Conservation (phyloP, 139 green algal species). For the Chlamydomonas schloesseri region DNA sequence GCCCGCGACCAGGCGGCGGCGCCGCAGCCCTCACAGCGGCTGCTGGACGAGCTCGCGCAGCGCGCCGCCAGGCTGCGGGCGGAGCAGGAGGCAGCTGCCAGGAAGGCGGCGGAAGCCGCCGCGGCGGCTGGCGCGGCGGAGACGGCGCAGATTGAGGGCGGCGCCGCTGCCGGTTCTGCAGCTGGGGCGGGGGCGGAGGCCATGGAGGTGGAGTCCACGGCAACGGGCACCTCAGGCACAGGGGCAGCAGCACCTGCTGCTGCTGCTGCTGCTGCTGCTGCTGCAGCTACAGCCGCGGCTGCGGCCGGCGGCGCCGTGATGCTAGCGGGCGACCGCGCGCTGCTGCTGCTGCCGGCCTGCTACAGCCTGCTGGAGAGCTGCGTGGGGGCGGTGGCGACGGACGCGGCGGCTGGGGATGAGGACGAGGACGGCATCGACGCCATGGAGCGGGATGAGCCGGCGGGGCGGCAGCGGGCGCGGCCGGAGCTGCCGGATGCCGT, state of each 20-base stretch:
- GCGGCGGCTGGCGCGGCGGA: neutral
- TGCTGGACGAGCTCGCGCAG: conserved; percentile 11
- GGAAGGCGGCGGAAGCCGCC: neutral
- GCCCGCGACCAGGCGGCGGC: neutral
- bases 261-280: neutral
- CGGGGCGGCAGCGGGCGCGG: neutral
- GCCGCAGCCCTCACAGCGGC: conserved; percentile 16
- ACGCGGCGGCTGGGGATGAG: conserved; percentile 44
- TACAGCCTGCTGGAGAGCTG: conserved; percentile 64
- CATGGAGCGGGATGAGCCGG: neutral
- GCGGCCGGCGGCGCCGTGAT: neutral
- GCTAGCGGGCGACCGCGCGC: conserved; percentile 53
- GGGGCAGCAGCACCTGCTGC: neutral
- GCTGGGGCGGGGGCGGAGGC: neutral
- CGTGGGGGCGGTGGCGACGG: conserved; percentile 62
- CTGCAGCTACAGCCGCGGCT: neutral
- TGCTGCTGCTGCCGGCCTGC: conserved; percentile 60
- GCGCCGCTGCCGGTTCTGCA: neutral
- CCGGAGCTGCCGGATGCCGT: conserved; percentile 9
- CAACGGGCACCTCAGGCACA: no score
- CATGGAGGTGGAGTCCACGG: conserved; percentile 4
- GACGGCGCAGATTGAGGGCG: neutral
- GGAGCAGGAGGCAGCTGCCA: conserved; percentile 24
- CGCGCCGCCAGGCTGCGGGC: neutral
- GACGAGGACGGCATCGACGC: neutral